phyloP scores from a whole-genome alignment of 495 filamentous ascomycete species.

The Glarea lozoyensis region DNA sequence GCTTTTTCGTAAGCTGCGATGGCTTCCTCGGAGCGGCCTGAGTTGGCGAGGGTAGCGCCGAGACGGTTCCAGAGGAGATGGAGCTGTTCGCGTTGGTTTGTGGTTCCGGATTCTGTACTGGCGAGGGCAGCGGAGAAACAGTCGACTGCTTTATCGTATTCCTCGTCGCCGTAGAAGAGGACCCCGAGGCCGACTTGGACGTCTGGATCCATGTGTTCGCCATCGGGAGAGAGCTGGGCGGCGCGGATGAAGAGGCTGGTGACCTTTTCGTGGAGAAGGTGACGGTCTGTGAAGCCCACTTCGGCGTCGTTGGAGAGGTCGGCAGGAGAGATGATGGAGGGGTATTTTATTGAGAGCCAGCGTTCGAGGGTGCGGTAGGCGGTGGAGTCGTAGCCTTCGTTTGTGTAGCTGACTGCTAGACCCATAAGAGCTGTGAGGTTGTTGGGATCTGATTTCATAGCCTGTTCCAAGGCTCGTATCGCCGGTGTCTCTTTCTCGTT shows the following conservation, averaged over 20 bases:
- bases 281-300: constrained; percentile 86
- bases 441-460: constrained; percentile 74
- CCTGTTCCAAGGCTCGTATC: constrained; percentile 94
- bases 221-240: constrained; percentile 71
- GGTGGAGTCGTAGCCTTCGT: constrained; percentile 94
- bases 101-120: constrained; percentile 65
- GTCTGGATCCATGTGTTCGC: constrained; percentile 85
- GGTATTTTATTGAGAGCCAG: constrained; percentile 92
- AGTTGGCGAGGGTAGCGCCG: constrained; percentile 92
- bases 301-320: constrained; percentile 63
- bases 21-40: constrained; percentile 84
- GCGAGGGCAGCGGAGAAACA: constrained; percentile 90
- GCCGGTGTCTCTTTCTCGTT: constrained; percentile 97
- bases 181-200: constrained; percentile 97
- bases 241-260: constrained; percentile 85
- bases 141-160: constrained; percentile 97
- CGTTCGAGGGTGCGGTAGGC: constrained; percentile 95
- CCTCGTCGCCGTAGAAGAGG: constrained; percentile 94
- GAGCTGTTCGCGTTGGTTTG: constrained; percentile 66
- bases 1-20: constrained; percentile 95
- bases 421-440: constrained; percentile 91
- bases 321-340: constrained; percentile 57
- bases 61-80: constrained; percentile 98
- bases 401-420: constrained; percentile 95
- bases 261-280: constrained; percentile 80